phyloP scores from a whole-genome alignment of 1,284 basidiomycete species.

The Meira nashicola region DNA sequence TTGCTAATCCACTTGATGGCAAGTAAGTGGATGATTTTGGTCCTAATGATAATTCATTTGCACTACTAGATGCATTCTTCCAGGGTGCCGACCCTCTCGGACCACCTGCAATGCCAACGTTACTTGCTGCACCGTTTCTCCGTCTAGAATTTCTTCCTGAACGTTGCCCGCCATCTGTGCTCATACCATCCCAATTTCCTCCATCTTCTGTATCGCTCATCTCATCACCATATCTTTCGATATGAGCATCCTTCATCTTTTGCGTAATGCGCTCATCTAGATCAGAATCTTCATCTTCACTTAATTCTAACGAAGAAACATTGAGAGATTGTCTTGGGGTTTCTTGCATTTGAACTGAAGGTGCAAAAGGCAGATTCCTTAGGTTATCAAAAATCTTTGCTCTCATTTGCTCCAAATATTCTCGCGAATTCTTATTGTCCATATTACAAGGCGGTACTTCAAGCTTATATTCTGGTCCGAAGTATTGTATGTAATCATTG shows the following conservation, averaged over 20 bases:
- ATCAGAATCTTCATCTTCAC: constrained; percentile 52
- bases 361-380: constrained; percentile 71
- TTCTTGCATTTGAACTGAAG: constrained; percentile 80
- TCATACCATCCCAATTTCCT: constrained; percentile 14
- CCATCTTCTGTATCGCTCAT: constrained; percentile 41
- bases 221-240: constrained; percentile 41
- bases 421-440: constrained; percentile 83
- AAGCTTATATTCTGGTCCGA: constrained; percentile 87
- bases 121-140: background rate
- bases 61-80: background rate
- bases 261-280: constrained; percentile 51
- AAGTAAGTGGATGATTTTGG: background rate
- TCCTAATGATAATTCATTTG: background rate
- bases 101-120: constrained; percentile 5
- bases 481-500: constrained; percentile 97
- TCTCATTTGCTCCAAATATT: constrained; percentile 73
- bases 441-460: constrained; percentile 88
- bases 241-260: constrained; percentile 41
- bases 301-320: constrained; percentile 57
- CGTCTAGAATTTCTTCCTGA: background rate
- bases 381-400: constrained; percentile 72
- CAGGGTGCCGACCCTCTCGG: constrained; percentile 3
- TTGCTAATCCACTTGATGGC: background rate
- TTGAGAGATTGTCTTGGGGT: constrained; percentile 62
- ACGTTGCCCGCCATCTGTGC: background rate